Conservation (phyloP, 192 early-diverging fungal genomes). For the Backusella australiensis region DNA sequence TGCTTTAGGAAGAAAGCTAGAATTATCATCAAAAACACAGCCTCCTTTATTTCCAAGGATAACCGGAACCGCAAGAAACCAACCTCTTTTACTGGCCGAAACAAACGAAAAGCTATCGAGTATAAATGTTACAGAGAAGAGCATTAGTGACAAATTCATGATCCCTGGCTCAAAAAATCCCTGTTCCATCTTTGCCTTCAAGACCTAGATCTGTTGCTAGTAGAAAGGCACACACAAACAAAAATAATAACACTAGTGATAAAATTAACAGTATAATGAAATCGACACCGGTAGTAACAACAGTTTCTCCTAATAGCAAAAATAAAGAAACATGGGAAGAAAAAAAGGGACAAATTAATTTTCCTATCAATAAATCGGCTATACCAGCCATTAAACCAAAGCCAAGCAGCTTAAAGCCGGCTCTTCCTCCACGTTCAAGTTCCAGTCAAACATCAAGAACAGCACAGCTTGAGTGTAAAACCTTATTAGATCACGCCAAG, state of each 20-base stretch:
- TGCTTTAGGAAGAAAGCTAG: background rate
- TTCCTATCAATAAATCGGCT: background rate
- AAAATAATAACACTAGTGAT: background rate
- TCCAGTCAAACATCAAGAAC: background rate
- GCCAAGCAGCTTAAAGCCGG: background rate
- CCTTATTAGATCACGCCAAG: background rate
- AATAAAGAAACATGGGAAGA: background rate
- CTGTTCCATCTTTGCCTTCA: constrained; percentile 20
- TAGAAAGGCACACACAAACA: background rate
- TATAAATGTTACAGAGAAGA: background rate
- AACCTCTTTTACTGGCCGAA: background rate
- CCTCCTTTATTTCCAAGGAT: background rate
- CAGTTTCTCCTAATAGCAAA: too few relatives aligned
- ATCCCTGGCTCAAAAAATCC: constrained; percentile 2
- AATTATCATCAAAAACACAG: background rate
- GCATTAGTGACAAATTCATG: background rate
- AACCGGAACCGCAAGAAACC: background rate
- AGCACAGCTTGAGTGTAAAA: background rate
- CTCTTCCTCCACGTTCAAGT: background rate
- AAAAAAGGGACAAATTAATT: background rate
- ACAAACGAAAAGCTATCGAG: background rate
- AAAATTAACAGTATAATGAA: background rate
- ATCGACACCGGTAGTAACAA: background rate
- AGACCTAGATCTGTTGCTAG: constrained; percentile 10
- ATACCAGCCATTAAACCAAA: constrained; percentile 8